Base-by-base conservation (phyloP, 2,329 filamentous ascomycete species). In the Claviceps sp. region DNA sequence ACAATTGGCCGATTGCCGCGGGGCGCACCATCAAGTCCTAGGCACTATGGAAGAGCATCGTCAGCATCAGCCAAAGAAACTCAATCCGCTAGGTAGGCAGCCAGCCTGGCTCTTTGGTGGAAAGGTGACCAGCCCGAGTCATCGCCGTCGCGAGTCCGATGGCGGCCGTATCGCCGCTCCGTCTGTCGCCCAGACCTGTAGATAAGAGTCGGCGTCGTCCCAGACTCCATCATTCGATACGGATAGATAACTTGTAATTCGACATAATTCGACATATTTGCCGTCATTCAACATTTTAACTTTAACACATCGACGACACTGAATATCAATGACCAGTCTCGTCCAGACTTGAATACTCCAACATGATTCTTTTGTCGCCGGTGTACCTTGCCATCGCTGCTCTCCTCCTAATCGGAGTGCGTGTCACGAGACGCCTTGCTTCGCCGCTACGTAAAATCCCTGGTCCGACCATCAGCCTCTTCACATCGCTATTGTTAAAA, bases 401-500 rank as follows among this genome's bases (percentile, higher is more conserved):
- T 20, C 42, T 63, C 7, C 50, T 64, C 34, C 54, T 68, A 7
- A 17, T 60, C 45, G 45, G 50, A 39, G 23, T 61, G 23, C 57
- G 61, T 40, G 23, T 69, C 26, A 29, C 61, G 37, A 58, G 59
- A 36, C 54, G 61, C 29, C 42, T 68, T 40, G 58, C 54, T 38
- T 69, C 68, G 14, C 68, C 68, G 5, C 57, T 68, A 14, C 58
- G 60, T 40, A 63, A 60, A 46, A 53, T 80, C 7, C 78, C 78
- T 0, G 78, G 78, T 2, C 75, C 77, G 7, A 55, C 57, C 46
- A 50, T 67, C 39, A 71, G 77, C 20, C 68, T 71, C 34, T 71
- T 78, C 58, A 78, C 74, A 0, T 75, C 75, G 0, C 62, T 74
- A 20, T 54, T 71, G 1, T 62, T 81, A 48, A 79, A 76, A 58